Evolutionary conservation across 2,329 filamentous ascomycete species (phyloP), one percentile per base, ranked within the genome.

Genomic region (Pyrenochaeta sp.): DNA sequence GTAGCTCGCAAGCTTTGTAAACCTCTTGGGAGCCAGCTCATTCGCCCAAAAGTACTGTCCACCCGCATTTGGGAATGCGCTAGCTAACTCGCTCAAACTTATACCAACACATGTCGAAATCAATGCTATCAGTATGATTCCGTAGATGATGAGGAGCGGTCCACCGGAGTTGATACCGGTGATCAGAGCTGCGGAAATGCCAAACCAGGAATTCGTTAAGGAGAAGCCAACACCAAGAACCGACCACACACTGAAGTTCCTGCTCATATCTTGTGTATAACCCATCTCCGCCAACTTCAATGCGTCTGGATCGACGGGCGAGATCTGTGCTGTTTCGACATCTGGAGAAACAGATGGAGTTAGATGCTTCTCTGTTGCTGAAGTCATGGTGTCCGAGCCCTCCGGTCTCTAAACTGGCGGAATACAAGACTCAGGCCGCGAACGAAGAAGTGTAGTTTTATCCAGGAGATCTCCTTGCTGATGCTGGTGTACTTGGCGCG

Each of bases 11-110:
- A 83, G 77, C 28, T 79, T 79, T 1, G 80, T 77, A 56, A 77
- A 83, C 55, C 72, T 78, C 61, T 72, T 79, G 2, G 82, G 81
- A 1, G 81, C 81, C 60, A 85, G 66, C 55, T 82, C 78, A 51
- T 78, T 80, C 1, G 82, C 79, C 81, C 82, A 84, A 61, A 82
- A 83, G 64, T 84, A 84, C 66, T 84, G 80, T 0, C 83, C 83
- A 25, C 82, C 82, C 5, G 82, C 79, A 71, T 84, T 83, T 2
- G 82, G 83, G 66, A 83, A 72, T 9, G 82, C 79, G 55, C 79
- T 82, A 2, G 81, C 80, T 44, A 85, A 61, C 62, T 85, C 82
- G 12, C 78, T 80, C 42, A 83, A 67, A 12, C 78, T 79, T 44
- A 81, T 75, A 10, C 76, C 82, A 10, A 84, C 80, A 54, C 79